phyloP scores from a whole-genome alignment of 257 asterid species.

The Primulina huaijiensis region DNA sequence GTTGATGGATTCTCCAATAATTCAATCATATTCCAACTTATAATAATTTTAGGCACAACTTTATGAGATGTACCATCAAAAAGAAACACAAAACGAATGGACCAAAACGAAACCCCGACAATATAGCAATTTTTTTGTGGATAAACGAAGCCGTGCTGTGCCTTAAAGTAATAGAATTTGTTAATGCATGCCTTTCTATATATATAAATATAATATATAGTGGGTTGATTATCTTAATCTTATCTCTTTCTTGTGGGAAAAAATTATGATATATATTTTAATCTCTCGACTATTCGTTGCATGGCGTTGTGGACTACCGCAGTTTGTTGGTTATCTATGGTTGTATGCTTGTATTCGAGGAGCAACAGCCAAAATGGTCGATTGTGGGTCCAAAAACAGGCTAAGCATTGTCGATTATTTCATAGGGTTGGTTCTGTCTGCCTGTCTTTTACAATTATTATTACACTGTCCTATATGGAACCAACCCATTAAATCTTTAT shows the following conservation, averaged over 20 bases:
- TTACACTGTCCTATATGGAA: not conserved
- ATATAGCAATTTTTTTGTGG: not conserved
- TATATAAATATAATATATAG: not conserved
- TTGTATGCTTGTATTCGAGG: too few relatives aligned
- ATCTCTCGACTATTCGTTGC: not conserved
- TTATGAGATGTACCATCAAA: not conserved
- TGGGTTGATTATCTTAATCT: not conserved
- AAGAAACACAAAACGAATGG: too few relatives aligned
- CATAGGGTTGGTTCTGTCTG: not conserved
- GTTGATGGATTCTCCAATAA: not conserved
- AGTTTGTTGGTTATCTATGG: too few relatives aligned
- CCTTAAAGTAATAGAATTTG: not conserved
- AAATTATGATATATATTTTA: too few relatives aligned
- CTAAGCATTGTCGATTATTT: not conserved
- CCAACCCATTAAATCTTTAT: not conserved
- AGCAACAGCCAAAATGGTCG: not conserved
- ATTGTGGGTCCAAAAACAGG: not conserved
- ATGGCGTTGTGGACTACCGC: not conserved
- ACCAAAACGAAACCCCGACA: not conserved
- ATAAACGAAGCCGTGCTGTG: not conserved
- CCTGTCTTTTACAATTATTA: not conserved
- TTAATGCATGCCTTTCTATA: too few relatives aligned
- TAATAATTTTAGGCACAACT: not conserved
- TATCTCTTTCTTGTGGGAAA: not conserved
- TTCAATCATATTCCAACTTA: too few relatives aligned